Evolutionary conservation across 2,329 filamentous ascomycete genomes (phyloP), one percentile per base, ranked within the genome.

Genomic region (Penicillium glabrum): DNA sequence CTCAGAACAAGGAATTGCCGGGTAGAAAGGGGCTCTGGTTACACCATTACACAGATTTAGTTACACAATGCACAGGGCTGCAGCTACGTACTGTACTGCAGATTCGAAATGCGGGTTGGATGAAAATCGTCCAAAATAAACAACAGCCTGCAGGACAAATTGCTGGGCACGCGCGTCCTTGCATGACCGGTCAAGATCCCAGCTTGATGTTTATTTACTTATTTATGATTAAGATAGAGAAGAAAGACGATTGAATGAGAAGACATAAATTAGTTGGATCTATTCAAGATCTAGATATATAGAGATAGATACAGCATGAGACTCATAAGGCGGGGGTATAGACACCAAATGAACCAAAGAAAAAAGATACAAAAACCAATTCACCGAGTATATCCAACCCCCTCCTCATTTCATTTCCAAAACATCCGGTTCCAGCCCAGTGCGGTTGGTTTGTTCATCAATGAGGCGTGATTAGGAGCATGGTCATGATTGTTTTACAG

Each of bases 341-440:
- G 49, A 43, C 19, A 27, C 56, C 46, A 46, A 31, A 57, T 41
- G 50, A 27, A 39, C 23, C n/a, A 24, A 51, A 33, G 29, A 26
- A 55, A 31, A 55, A 56, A 60, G 41, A 37, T 53, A 53, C 50
- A 53, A 37, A 37, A 16, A 54, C 29, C 23, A 43, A 23, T 19
- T 9, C 35, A 41, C 19, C 39, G 46, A 54, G 14, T 47, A 55
- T 45, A 57, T 39, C 35, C 35, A 47, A 57, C 37, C 53, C 52
- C 41, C 45, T 59, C 56, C 51, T 58, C 60, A 61, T 60, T 52
- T 51, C 51, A 48, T 27, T 21, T 39, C 26, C 37, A 31, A 58
- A 58, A 39, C 50, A 53, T 46, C 58, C 57, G 63, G 63, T 59
- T 61, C 64, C 64, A 67, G 64, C 63, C 61, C 57, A 65, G 39